Conservation (phyloP, 1,284 basidiomycete species). For the Grifola frondosa region DNA sequence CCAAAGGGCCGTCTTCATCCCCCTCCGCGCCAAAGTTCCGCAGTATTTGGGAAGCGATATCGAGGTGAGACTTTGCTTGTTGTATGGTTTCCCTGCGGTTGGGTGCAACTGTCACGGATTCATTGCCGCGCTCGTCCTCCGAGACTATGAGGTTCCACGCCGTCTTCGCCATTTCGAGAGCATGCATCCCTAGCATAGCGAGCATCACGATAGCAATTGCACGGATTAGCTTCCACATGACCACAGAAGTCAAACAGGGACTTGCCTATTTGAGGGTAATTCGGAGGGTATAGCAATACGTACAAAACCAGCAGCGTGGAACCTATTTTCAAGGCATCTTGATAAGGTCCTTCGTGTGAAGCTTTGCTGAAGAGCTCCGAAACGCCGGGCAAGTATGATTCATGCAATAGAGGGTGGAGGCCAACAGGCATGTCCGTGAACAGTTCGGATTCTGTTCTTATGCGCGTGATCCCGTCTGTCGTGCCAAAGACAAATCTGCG, state of each 20-base stretch:
- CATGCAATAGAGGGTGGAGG: constrained; percentile 48
- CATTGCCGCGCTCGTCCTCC: constrained; percentile 12
- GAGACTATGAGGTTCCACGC: constrained; percentile 60
- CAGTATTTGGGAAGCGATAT: constrained; percentile 42
- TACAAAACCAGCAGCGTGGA: constrained; percentile 63
- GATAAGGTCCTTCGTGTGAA: constrained; percentile 62
- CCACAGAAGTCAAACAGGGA: constrained; percentile 6
- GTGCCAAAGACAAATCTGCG: constrained; percentile 38
- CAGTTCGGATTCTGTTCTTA: constrained; percentile 14
- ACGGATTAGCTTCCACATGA: not conserved
- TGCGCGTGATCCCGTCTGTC: constrained; percentile 7
- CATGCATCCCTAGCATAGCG: constrained; percentile 58
- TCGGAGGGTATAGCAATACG: constrained; percentile 61
- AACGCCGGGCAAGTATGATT: constrained; percentile 55
- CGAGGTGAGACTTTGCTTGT: constrained; percentile 38
- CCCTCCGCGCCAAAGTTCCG: constrained; percentile 56
- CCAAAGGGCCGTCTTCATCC: constrained; percentile 56
- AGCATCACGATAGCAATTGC: not conserved
- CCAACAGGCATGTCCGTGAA: constrained; percentile 39
- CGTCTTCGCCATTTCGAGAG: constrained; percentile 72
- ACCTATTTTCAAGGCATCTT: constrained; percentile 53
- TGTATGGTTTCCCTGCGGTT: constrained; percentile 14
- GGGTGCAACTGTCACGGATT: no score
- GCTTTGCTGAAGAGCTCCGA: constrained; percentile 62
- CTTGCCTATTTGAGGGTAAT: constrained; percentile 77